These are phyloP conservation scores for Sanghuangporus weigelae DNA, from an alignment of 1,284 basidiomycete genomes.

Conservation along the genomic window DNA sequence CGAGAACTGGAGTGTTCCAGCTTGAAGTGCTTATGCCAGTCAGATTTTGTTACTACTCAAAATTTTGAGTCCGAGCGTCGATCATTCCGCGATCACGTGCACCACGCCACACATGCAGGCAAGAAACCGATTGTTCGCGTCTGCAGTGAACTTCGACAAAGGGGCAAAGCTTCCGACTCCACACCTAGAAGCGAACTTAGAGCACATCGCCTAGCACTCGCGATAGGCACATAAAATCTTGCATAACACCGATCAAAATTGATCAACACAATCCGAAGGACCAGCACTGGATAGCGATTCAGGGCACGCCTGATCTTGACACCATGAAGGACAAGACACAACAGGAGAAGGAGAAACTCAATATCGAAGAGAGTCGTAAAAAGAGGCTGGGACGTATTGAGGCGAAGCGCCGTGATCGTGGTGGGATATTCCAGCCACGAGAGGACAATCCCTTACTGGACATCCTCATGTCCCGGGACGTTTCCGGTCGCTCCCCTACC, in stretches of 20 bases:
- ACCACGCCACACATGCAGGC: background rate
- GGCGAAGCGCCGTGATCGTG: constrained; percentile 16
- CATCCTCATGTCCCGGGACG: constrained; percentile 35
- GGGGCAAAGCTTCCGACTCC: background rate
- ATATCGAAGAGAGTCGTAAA: constrained; percentile 8
- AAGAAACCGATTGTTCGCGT: background rate
- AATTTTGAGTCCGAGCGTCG: constrained; percentile 1
- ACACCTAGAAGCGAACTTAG: background rate
- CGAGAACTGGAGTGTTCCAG: background rate
- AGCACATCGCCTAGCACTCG: background rate
- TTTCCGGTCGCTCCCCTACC: constrained; percentile 38
- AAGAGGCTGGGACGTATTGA: constrained; percentile 14
- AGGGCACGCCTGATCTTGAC: background rate
- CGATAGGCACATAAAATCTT: too few relatives aligned
- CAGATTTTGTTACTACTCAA: background rate
- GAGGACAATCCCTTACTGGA: constrained; percentile 34
- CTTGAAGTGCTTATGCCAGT: background rate
- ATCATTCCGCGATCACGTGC: constrained; percentile 3
- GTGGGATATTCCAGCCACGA: constrained; percentile 33
- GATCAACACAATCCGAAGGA: background rate
- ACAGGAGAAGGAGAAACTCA: background rate
- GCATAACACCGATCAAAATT: too few relatives aligned
- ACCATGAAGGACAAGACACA: background rate
- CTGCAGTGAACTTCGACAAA: background rate
- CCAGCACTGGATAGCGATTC: background rate